Conservation (phyloP, 345 rosid species). For the Eucalyptus microcorys region DNA sequence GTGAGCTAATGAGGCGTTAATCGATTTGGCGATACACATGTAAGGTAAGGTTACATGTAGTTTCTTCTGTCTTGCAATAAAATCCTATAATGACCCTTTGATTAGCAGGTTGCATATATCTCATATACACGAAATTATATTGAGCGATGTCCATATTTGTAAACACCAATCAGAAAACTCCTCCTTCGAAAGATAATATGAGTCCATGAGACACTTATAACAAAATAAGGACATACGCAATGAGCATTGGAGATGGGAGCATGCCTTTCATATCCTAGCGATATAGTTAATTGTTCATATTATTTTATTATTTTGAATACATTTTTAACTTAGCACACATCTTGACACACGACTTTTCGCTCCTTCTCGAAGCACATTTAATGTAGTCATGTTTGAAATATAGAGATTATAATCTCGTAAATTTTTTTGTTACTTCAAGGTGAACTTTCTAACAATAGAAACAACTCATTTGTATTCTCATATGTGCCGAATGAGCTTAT, state of each 20-base stretch:
- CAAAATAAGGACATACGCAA: neutral
- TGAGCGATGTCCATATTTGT: neutral
- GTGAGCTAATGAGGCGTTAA: neutral
- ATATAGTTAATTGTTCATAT: neutral
- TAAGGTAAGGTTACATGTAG: neutral
- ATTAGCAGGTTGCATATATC: neutral
- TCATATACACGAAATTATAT: neutral
- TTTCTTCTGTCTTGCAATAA: neutral
- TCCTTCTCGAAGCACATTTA: neutral
- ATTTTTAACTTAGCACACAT: neutral
- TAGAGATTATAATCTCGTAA: neutral
- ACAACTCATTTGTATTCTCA: neutral
- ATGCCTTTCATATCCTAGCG: neutral
- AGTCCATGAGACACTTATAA: neutral
- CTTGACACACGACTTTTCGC: neutral
- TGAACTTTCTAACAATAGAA: neutral
- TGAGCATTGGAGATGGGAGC: neutral
- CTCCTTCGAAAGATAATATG: neutral
- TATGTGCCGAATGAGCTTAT: neutral
- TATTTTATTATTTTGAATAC: neutral
- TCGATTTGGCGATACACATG: neutral
- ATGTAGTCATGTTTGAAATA: neutral
- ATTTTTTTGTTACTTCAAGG: neutral
- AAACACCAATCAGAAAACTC: neutral
- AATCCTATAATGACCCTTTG: neutral